These are phyloP conservation scores for Sisymbrium altissimum DNA, from an alignment of 345 rosid genomes.

Conservation along the genomic window DNA sequence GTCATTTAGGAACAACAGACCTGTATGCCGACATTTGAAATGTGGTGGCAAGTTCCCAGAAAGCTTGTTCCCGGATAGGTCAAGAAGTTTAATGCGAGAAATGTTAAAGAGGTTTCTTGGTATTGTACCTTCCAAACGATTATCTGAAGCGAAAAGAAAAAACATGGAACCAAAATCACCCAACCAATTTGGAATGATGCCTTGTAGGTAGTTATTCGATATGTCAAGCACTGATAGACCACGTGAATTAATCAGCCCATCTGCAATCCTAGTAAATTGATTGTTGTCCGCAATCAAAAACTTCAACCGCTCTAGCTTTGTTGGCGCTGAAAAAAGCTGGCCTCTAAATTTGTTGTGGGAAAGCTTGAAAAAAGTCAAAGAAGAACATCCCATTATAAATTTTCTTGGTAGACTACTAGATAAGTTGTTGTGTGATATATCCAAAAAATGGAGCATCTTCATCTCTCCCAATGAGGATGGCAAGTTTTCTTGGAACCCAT, in stretches of 20 bases:
- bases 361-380: not conserved
- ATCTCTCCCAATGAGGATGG: not conserved
- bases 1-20: not conserved
- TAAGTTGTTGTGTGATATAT: conserved; percentile 4
- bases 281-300: not conserved
- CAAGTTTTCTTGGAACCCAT: not conserved
- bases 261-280: not conserved
- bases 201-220: not conserved
- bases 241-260: not conserved
- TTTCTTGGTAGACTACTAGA: not conserved
- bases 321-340: not conserved
- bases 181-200: not conserved
- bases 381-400: not conserved
- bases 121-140: not conserved
- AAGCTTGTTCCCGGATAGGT: not conserved
- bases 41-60: not conserved
- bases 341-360: not conserved
- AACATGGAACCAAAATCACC: accelerated
- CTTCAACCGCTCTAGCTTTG: accelerated
- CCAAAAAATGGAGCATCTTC: not conserved
- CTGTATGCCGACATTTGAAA: accelerated
- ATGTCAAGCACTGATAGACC: not conserved
- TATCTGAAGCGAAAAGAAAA: not conserved
- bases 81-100: not conserved
- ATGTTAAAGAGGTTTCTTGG: not conserved